Conservation (phyloP, 805 yeast species). For the Cyberlindnera galapagoensis region DNA sequence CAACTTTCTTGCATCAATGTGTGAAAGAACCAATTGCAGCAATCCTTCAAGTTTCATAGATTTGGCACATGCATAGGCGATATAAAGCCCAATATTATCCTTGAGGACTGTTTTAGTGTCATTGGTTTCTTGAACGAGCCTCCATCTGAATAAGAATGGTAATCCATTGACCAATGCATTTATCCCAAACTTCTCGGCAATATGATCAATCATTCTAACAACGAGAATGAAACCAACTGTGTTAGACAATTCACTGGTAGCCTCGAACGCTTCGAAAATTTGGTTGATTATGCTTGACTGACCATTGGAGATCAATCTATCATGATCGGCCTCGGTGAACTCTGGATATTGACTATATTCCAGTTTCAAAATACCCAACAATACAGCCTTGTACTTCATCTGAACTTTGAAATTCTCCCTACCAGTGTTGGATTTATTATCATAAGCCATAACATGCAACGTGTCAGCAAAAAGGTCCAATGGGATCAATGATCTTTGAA, state of each 20-base stretch:
- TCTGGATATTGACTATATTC: slow-evolving; percentile 16
- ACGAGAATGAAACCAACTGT: slow-evolving; percentile 4
- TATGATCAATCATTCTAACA: slow-evolving; percentile 11
- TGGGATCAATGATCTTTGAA: slow-evolving; percentile 21
- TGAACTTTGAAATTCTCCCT: slow-evolving; percentile 10
- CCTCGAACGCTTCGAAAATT: slow-evolving; percentile 19
- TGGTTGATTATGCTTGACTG: slow-evolving; percentile 16
- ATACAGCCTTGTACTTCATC: slow-evolving; percentile 13
- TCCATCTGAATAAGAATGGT: slow-evolving; percentile 42
- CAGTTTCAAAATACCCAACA: slow-evolving; percentile 12
- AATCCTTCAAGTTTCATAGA: slow-evolving; percentile 8
- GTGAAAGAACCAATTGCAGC: slow-evolving; percentile 9
- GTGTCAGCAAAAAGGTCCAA: slow-evolving; percentile 21
- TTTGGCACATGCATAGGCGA: slow-evolving; percentile 12
- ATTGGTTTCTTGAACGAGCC: slow-evolving; percentile 10
- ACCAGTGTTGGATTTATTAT: slow-evolving; percentile 1
- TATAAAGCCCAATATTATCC: slow-evolving; percentile 19
- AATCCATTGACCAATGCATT: slow-evolving; percentile 40
- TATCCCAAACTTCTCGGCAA: slow-evolving; percentile 35
- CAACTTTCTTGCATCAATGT: slow-evolving; percentile 19
- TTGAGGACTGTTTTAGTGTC: slow-evolving; percentile 3
- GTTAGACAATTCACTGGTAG: slow-evolving; percentile 3
- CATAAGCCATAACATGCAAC: slow-evolving; percentile 11
- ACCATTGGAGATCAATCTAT: slow-evolving; percentile 16
- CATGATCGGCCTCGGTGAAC: slow-evolving; percentile 12